phyloP scores from a whole-genome alignment of 2,329 filamentous ascomycete species.

The Nigrospora osmanthi region DNA sequence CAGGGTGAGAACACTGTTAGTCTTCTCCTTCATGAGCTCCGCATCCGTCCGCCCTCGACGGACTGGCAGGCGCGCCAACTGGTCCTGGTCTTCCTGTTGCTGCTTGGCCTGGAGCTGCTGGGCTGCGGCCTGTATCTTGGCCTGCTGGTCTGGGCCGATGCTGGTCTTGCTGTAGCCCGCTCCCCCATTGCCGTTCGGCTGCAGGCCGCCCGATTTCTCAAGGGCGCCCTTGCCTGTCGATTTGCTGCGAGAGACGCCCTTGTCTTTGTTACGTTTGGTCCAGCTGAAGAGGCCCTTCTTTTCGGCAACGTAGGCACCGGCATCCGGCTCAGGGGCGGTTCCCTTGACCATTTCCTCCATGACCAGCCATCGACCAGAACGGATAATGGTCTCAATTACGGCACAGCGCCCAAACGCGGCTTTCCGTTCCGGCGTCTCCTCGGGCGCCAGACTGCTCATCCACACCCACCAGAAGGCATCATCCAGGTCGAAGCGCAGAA shows the following conservation, averaged over 20 bases:
- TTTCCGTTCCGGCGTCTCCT: constrained; percentile 80
- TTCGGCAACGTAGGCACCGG: constrained; percentile 84
- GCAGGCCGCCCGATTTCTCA: constrained; percentile 32
- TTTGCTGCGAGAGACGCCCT: constrained; percentile 57
- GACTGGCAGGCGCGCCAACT: constrained; percentile 25
- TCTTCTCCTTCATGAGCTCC: constrained; percentile 60
- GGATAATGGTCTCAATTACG: constrained; percentile 80
- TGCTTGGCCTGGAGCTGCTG: constrained; percentile 71
- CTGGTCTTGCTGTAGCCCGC: constrained; percentile 63
- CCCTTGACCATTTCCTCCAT: constrained; percentile 96
- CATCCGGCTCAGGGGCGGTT: constrained; percentile 74
- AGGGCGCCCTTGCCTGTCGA: constrained; percentile 56
- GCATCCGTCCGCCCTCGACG: constrained; percentile 49
- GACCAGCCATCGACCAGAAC: constrained; percentile 79
- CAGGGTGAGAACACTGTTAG: constrained; percentile 81
- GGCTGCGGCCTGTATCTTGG: constrained; percentile 85
- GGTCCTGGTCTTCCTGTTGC: constrained; percentile 38
- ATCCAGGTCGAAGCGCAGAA: constrained; percentile 77
- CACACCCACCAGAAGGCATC: constrained; percentile 99
- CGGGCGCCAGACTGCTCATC: constrained; percentile 91
- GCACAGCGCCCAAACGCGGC: constrained; percentile 91
- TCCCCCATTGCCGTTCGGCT: constrained; percentile 30
- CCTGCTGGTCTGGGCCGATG: constrained; percentile 85
- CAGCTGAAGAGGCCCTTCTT: constrained; percentile 94
- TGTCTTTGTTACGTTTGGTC: constrained; percentile 58